Base-by-base conservation (phyloP, 352 stramenopile species). In the Phytophthora idaei region DNA sequence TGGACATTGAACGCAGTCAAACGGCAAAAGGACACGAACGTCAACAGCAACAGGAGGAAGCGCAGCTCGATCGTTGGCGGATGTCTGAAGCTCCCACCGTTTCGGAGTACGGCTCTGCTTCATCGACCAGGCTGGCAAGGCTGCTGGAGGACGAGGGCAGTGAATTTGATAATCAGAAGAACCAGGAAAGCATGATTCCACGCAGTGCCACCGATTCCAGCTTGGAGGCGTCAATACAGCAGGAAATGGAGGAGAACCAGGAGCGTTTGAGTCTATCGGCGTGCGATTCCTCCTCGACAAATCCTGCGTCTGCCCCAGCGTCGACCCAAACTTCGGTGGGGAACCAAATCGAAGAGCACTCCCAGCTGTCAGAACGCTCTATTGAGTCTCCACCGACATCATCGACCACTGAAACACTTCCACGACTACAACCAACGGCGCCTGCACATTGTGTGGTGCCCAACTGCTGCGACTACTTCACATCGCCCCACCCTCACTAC, bases 391-490 rank as follows among this genome's bases (percentile, higher is more conserved):
- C 64, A 39, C 42, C 60, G 45, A 50, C 44, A 50, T 44, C 60
- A 53, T 59, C 60, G 15, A 34, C 47, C 14, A 50, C 54, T 32
- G 32, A 61, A 57, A 46, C 47, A 52, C 67, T 78, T 28, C 71
- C 71, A 36, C 64, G 50, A 17, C 46, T 76, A 37, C 61, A 42
- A 66, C 61, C 58, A 27, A 69, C 50, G 28, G 21, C 67, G 49
- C 67, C 58, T 3, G 15, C 36, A 25, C 47, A 47, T 42, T 64
- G 57, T 36, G 67, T 78, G 7, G 42, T 71, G 9, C 67, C 71
- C 15, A 76, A 78, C 17, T 78, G 71, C 67, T 78, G 71, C 46
- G 71, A 78, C 42, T 76, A 56, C 42, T 78, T 75, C 48, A 68
- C 71, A 11, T 78, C 71, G 0, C 61, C 71, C 11, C 67, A 76